Conservation (phyloP, 108 stramenopile genomes). For the Skeletonema menzelii region DNA sequence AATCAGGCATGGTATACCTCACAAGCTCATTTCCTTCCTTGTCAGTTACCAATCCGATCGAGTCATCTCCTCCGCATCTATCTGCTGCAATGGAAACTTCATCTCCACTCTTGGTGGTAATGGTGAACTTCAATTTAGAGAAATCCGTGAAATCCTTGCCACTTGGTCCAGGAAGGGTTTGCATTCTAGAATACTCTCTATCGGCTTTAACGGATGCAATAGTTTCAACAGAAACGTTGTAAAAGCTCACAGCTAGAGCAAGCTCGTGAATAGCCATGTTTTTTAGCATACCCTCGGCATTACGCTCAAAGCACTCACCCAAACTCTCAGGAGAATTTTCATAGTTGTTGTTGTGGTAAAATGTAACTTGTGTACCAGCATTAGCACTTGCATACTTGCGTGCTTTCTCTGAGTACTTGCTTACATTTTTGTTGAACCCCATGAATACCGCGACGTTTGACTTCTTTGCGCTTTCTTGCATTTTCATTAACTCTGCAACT, state of each 20-base stretch:
- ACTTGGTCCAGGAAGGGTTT: constrained; percentile 37
- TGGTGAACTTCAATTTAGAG: constrained; percentile 64
- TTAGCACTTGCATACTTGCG: constrained; percentile 45
- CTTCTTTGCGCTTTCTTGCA: constrained; percentile 49
- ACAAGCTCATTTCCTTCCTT: constrained; percentile 56
- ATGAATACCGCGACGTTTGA: constrained; percentile 57
- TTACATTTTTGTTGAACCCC: constrained; percentile 92
- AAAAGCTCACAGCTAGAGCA: constrained; percentile 75
- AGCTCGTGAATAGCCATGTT: constrained; percentile 93
- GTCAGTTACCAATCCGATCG: constrained; percentile 66
- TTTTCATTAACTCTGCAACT: constrained; percentile 62
- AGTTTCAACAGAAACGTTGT: constrained; percentile 72
- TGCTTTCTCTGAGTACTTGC: constrained; percentile 61
- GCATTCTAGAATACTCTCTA: constrained; percentile 57
- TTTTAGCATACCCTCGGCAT: constrained; percentile 88
- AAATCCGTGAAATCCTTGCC: constrained; percentile 73
- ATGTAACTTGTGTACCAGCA: constrained; percentile 46
- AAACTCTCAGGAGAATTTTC: constrained; percentile 45
- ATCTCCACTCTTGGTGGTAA: constrained; percentile 61
- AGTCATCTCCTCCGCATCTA: constrained; percentile 85
- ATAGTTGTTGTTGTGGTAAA: constrained; percentile 88
- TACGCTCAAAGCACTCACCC: constrained; percentile 81
- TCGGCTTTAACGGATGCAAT: constrained; percentile 64
- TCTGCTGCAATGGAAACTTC: constrained; percentile 76
- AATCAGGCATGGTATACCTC: constrained; percentile 68